phyloP scores from a whole-genome alignment of 345 rosid species.

The Murraya paniculata region DNA sequence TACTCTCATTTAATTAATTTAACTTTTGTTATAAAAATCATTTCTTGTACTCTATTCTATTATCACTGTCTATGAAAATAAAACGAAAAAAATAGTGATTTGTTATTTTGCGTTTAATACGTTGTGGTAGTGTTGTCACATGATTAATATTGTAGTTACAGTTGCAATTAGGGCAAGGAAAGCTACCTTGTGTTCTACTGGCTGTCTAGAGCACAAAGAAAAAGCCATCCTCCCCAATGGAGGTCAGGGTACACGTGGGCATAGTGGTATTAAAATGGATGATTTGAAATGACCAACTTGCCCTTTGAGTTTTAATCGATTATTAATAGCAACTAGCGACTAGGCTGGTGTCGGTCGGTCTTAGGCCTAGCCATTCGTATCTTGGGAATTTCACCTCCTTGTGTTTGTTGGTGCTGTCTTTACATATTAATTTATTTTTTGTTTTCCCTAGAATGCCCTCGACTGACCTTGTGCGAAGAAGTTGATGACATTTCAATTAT shows the following conservation, averaged over 20 bases:
- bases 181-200: not conserved
- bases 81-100: conserved; percentile 18
- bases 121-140: not conserved
- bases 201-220: not conserved
- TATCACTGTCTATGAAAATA: conserved; percentile 19
- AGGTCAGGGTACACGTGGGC: not conserved
- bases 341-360: conserved; percentile 20
- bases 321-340: not conserved
- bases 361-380: not conserved
- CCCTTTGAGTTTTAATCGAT: not conserved
- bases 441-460: conserved; percentile 4
- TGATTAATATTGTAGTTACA: not conserved
- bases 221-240: not conserved
- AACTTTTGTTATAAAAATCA: conserved; percentile 20
- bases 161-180: not conserved
- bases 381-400: not conserved
- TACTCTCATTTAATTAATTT: conserved; percentile 12
- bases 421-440: not conserved
- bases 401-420: not conserved
- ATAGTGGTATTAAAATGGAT: not conserved
- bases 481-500: not conserved
- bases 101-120: not conserved
- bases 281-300: conserved; percentile 7
- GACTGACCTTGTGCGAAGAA: not conserved
- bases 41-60: conserved; percentile 39